Conservation (phyloP, 2,329 filamentous ascomycete species). For the Zalaria sp. region DNA sequence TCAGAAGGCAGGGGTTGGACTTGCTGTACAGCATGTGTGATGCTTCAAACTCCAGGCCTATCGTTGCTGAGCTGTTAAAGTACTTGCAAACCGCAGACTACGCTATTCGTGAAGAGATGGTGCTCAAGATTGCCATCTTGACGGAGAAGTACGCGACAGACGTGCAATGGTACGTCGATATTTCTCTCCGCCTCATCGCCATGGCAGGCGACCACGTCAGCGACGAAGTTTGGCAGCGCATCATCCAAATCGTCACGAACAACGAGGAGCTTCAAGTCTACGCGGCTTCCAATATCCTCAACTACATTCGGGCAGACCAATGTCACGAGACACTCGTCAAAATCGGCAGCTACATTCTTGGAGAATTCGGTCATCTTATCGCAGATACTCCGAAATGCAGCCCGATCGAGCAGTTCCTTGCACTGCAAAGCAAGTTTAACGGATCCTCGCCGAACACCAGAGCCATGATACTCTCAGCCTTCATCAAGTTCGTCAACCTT, state of each 20-base stretch:
- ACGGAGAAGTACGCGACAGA: conserved; percentile 98
- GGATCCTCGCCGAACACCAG: conserved; percentile 79
- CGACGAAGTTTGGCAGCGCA: conserved; percentile 97
- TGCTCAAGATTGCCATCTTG: conserved; percentile 93
- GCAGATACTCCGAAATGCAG: conserved; percentile 85
- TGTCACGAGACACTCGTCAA: conserved; percentile 97
- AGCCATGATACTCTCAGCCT: conserved; percentile 88
- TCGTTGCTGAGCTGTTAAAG: conserved; percentile 84
- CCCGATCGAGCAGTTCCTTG: conserved; percentile 93
- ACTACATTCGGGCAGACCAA: conserved; percentile 82
- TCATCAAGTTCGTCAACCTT: conserved; percentile 94
- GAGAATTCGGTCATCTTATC: conserved; percentile 93
- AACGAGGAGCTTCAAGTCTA: conserved; percentile 97
- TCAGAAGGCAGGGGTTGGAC: conserved; percentile 88
- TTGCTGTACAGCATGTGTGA: conserved; percentile 99
- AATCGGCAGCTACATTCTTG: conserved; percentile 90
- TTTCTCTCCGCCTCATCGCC: conserved; percentile 82
- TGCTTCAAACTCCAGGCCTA: conserved; percentile 79
- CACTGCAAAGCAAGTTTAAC: conserved; percentile 77
- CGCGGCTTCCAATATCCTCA: conserved; percentile 81
- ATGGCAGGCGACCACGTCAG: conserved; percentile 98
- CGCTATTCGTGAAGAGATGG: conserved; percentile 97
- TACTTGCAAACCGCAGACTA: conserved; percentile 96
- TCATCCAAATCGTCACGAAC: conserved; percentile 98
- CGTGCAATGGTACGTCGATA: conserved; percentile 98